Base-by-base conservation (phyloP, 2,329 filamentous ascomycete genomes). In the Hysterium pulicare region DNA sequence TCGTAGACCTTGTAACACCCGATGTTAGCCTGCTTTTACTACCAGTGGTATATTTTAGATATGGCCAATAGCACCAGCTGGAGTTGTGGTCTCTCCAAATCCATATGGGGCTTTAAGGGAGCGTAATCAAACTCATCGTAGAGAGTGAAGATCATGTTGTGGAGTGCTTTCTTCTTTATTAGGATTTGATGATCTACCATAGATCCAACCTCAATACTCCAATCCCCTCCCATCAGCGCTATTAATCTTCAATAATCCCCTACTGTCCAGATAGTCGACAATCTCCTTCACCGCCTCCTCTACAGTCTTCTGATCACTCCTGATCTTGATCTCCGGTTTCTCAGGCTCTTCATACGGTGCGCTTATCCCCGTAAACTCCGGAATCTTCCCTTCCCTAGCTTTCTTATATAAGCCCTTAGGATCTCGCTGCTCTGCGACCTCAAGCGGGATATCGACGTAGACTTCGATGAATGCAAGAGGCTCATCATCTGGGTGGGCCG, bases 331-430 rank as follows among this genome's bases (percentile, higher is more conserved):
- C 75, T 98, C 93, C 1, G 93, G 81, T 45, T 82, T 82, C 66
- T 84, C 74, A 4, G 93, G 93, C 48, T 82, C 87, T 79, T 98
- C 93, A 67, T 98, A 98, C 2, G 93, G 93, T 22, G 91, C 90
- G 53, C 85, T 90, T 60, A 97, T 89, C 42, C 93, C 93, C 1
- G 93, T 98, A 67, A 98, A 98, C 56, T 97, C 89, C 71, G 94
- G 93, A 71, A 97, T 97, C 68, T 94, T 83, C 33, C 93, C 93
- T 39, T 87, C 84, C 33, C 91, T 77, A 10, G 93, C 93, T 81
- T 95, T 95, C 79, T 95, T 95, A 74, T 98, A 98, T 47, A 97
- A 73, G 4, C 91, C 93, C 81, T 98, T 98, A 37, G 93, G 93
- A 64, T 98, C 93, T 50, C 93, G 83, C 79, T 91, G 77, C 80